Evolutionary conservation across 2,329 filamentous ascomycete genomes (phyloP), one percentile per base, ranked within the genome.

Genomic region (Sporothrix euskadiensis): DNA sequence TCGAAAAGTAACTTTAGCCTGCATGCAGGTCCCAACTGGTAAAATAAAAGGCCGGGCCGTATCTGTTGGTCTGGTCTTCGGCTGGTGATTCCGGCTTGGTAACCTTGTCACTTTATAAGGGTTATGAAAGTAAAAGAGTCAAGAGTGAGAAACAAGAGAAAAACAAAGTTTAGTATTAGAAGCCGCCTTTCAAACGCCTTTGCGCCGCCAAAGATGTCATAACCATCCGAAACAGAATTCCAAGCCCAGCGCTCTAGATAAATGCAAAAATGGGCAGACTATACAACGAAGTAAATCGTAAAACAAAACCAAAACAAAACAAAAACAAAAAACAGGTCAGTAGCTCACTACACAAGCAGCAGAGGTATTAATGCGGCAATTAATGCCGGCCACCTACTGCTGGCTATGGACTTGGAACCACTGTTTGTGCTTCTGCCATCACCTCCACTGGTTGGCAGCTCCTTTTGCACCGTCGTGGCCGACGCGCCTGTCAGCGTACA

Each of bases 401-500:
- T 14, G 3, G 32, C 16, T 59, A 41, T 16, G 41, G 56, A 22
- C 66, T 22, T 30, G 47, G 12, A 30, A 3, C 32, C 30, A 52
- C 63, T 47, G 39, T 54, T 59, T 12, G 49, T 47, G 22, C 69
- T 54, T 7, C 56, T 52, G 70, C 69, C 71, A 35, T 35, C 22
- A 4, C 69, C 72, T 39, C 44, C 22, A 5, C 22, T 57, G 19
- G 76, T 76, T 0, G 87, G 86, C n/a, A 84, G 78, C 77, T 83
- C 82, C 80, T 89, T 89, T 76, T 86, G 84, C 70, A 90, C 84
- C 39, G 86, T 88, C n/a, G 88, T 90, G 63, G 85, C 83, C 8
- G 84, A 85, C 8, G 82, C 85, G 68, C 83, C 84, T 54, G 80
- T 80, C 5, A 89, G 86, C 41, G 89, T 90, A 82, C 93, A 97